Evolutionary conservation across 2,329 filamentous ascomycete genomes (phyloP).

Genomic region (Fusarium acutatum): DNA sequence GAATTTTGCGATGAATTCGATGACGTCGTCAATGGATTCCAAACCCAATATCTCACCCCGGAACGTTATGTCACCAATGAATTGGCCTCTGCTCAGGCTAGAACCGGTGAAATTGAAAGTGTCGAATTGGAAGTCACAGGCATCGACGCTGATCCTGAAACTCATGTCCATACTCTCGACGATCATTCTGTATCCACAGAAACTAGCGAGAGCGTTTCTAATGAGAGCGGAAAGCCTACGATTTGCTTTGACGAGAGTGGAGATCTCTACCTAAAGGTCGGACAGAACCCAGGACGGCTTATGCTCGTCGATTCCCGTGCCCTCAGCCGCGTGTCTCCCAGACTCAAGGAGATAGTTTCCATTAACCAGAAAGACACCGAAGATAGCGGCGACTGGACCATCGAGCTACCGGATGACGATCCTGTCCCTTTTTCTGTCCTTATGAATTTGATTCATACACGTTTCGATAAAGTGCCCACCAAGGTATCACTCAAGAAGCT

Average conservation of each 20-base stretch:
- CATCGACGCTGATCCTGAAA: neutral
- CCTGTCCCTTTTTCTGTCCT: slow-evolving; percentile 2
- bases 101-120: neutral
- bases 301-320: slow-evolving; percentile 24
- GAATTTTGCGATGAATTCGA: neutral
- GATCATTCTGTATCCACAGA: neutral
- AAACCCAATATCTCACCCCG: neutral
- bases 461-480: neutral
- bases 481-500: neutral
- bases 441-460: slow-evolving; percentile 16
- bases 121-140: neutral
- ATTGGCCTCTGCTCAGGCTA: neutral
- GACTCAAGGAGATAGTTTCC: neutral
- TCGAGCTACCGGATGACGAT: slow-evolving; percentile 6
- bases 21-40: neutral
- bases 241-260: slow-evolving; percentile 10
- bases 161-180: too few relatives aligned
- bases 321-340: slow-evolving; percentile 5
- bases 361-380: neutral
- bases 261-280: slow-evolving; percentile 9
- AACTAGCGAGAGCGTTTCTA: neutral
- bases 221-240: neutral
- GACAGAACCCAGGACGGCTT: neutral
- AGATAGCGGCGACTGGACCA: neutral
- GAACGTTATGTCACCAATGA: neutral